Percentiles rank a stretch among this genome's conserved stretches.
These are phyloP conservation scores for Saturnispora gosingensis DNA, from an alignment of 805 yeast genomes.

Conservation along the genomic window DNA sequence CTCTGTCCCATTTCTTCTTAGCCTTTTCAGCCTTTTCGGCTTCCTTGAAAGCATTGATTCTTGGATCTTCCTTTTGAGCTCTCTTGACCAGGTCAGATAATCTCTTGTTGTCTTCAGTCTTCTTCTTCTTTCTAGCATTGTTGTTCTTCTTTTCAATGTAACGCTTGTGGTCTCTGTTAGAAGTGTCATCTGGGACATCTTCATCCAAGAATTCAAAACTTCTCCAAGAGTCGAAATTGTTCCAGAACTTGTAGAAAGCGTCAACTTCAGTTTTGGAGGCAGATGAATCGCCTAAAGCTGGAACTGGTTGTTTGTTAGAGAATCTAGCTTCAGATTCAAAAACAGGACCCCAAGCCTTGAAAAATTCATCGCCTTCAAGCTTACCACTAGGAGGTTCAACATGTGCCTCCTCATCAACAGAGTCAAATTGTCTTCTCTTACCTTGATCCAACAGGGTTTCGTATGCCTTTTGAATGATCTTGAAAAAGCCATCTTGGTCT, in stretches of 20 bases:
- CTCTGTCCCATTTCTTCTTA: constrained; percentile 93
- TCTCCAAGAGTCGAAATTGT: constrained; percentile 96
- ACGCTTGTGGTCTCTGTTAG: constrained; percentile 99
- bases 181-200: constrained; percentile 98
- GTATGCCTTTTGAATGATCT: constrained; percentile 93
- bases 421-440: constrained; percentile 90
- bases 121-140: constrained; percentile 93
- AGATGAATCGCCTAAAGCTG: constrained; percentile 60
- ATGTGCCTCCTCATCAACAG: constrained; percentile 85
- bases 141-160: constrained; percentile 95
- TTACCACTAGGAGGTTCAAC: constrained; percentile 67
- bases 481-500: constrained; percentile 94
- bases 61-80: constrained; percentile 86
- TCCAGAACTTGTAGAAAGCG: constrained; percentile 84
- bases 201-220: constrained; percentile 96
- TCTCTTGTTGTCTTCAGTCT: constrained; percentile 94
- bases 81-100: constrained; percentile 78
- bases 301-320: constrained; percentile 86
- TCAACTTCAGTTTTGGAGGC: constrained; percentile 76
- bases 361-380: constrained; percentile 49
- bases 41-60: constrained; percentile 88
- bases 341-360: constrained; percentile 86
- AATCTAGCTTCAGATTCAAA: constrained; percentile 87
- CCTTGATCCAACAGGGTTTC: constrained; percentile 79
- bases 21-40: constrained; percentile 93